Evolutionary conservation across 768 basidiomycete genomes (phyloP).

Genomic region (Polyporus arcularius): DNA sequence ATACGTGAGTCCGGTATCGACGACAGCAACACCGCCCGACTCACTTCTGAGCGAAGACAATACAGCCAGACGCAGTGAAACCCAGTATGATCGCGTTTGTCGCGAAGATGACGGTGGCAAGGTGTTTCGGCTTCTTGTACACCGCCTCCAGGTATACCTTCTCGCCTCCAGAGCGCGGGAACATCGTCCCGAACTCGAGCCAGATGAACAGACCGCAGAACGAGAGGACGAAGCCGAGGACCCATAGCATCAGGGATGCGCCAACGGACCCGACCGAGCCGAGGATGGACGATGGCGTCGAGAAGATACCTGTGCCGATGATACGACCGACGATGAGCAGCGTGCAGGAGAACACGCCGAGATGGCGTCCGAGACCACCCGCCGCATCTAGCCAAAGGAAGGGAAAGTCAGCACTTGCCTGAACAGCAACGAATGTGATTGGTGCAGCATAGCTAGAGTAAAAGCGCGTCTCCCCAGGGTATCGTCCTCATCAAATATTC

Average conservation of each 20-base stretch:
- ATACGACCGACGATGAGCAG: conserved; percentile 58
- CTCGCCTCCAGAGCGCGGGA: conserved; percentile 61
- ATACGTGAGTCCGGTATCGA: neutral
- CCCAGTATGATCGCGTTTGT: conserved; percentile 36
- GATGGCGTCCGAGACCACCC: conserved; percentile 59
- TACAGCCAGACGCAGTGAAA: conserved; percentile 37
- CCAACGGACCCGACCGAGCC: conserved; percentile 57
- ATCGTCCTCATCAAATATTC: too few species aligned
- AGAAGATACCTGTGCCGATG: conserved; percentile 68
- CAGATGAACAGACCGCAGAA: conserved; percentile 63
- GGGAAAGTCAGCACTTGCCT: too few species aligned
- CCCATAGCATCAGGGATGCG: conserved; percentile 64
- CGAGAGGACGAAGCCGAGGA: conserved; percentile 58
- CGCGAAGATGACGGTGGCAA: conserved; percentile 38
- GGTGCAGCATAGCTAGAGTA: too few species aligned
- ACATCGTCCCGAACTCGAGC: conserved; percentile 67
- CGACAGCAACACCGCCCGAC: neutral
- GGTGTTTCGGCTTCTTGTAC: conserved; percentile 39
- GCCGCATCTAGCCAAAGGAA: conserved; percentile 39
- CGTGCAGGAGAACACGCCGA: conserved; percentile 58
- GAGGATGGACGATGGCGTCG: conserved; percentile 61
- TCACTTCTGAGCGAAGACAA: conserved; percentile 34
- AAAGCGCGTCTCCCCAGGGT: too few species aligned
- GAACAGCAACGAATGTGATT: too few species aligned
- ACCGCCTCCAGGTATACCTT: conserved; percentile 63